Percentiles rank a stretch among this genome's conserved stretches.
phyloP scores from a whole-genome alignment of 179 eudicot species.

The Drosera spatulata region DNA sequence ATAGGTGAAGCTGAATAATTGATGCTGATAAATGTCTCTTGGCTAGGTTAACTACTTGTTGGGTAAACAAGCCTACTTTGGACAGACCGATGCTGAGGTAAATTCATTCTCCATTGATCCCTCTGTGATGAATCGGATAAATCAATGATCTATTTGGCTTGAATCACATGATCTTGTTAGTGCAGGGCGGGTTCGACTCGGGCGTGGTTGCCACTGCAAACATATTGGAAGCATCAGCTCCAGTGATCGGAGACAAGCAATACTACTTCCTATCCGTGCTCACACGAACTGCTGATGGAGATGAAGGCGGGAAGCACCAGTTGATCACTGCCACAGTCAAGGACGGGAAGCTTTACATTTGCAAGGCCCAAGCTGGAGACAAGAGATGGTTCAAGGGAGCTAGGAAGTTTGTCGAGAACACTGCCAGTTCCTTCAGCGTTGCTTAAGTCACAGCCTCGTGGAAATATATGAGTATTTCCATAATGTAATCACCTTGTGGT shows the following conservation, averaged over 20 bases:
- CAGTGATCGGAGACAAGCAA: constrained; percentile 46
- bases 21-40: background rate
- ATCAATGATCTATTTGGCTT: no score
- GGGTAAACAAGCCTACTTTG: constrained; percentile 84
- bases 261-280: constrained; percentile 65
- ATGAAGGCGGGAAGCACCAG: constrained; percentile 96
- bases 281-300: constrained; percentile 97
- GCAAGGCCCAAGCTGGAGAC: constrained; percentile 99
- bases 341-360: constrained; percentile 83
- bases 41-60: constrained; percentile 68
- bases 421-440: constrained; percentile 74
- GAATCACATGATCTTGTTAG: no score
- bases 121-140: no score
- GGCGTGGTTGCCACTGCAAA: constrained; percentile 77
- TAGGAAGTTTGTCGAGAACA: constrained; percentile 63
- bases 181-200: constrained; percentile 44
- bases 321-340: constrained; percentile 68
- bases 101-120: background rate
- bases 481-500: no score
- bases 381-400: constrained; percentile 99
- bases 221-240: constrained; percentile 53
- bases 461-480: no score
- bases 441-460: constrained; percentile 27
- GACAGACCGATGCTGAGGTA: constrained; percentile 92
- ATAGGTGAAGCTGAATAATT: no score